Evolutionary conservation across 2,329 filamentous ascomycete species (phyloP).

Genomic region (Sphaceloma murrayae): DNA sequence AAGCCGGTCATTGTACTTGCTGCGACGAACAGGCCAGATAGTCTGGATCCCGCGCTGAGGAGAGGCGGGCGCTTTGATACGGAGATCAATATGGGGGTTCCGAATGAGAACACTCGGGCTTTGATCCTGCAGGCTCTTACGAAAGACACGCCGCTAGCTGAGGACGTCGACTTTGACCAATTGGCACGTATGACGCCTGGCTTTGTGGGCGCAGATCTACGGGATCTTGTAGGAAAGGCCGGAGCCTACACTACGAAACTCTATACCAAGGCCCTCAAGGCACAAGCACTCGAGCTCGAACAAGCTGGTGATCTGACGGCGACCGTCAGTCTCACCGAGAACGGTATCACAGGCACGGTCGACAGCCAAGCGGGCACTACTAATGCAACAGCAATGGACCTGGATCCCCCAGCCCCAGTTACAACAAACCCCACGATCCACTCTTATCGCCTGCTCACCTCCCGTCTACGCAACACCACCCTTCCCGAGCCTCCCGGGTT

Average conservation of each 20-base stretch:
- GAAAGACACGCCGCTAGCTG: conserved; percentile 51
- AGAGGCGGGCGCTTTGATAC: conserved; percentile 69
- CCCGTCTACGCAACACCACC: conserved; percentile 41
- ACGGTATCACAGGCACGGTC: neutral
- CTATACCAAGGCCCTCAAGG: conserved; percentile 45
- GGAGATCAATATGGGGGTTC: conserved; percentile 80
- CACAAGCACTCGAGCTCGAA: conserved; percentile 26
- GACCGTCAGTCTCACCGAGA: neutral
- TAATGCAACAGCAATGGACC: conserved; percentile 40
- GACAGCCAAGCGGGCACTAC: conserved; percentile 18
- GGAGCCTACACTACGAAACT: conserved; percentile 55
- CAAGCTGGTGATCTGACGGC: neutral
- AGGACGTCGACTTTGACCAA: conserved; percentile 61
- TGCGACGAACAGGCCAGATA: conserved; percentile 81
- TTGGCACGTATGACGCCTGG: conserved; percentile 81
- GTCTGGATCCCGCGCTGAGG: conserved; percentile 67
- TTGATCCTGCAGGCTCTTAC: conserved; percentile 69
- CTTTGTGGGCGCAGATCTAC: conserved; percentile 84
- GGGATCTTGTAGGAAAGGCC: conserved; percentile 58
- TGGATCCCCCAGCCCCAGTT: conserved; percentile 32
- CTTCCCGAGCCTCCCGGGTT: conserved; percentile 44
- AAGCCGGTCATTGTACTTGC: conserved; percentile 83
- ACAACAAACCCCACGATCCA: conserved; percentile 29
- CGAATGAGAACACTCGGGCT: conserved; percentile 66
- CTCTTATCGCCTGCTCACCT: conserved; percentile 36